A percentile compares a stretch with the other conserved stretches of the same genome.
These are phyloP conservation scores for Talaromyces nanjingensis DNA, from an alignment of 495 filamentous ascomycete species.

Conservation along the genomic window DNA sequence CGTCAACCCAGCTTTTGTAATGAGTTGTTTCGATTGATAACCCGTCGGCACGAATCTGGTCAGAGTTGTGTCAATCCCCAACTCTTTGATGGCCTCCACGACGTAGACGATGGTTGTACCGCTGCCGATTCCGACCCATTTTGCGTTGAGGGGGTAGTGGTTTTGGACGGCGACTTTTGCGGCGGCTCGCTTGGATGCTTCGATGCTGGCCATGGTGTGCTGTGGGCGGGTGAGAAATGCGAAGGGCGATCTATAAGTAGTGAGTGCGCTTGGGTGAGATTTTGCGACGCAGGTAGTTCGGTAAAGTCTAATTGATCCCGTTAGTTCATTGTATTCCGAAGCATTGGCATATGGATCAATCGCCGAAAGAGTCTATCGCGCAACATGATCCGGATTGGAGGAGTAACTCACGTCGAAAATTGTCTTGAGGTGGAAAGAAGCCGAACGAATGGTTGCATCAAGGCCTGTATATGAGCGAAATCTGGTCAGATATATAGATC, in stretches of 20 bases:
- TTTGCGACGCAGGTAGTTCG: background rate
- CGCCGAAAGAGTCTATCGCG: too few species aligned
- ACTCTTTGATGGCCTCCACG: constrained; percentile 82
- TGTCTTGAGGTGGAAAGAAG: background rate
- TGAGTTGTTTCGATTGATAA: constrained; percentile 78
- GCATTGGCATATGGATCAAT: background rate
- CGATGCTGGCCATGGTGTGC: constrained; percentile 44
- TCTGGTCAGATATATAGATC: background rate
- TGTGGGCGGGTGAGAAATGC: background rate
- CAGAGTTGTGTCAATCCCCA: constrained; percentile 48
- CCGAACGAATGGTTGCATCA: background rate
- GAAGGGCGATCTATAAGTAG: background rate
- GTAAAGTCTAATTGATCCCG: background rate
- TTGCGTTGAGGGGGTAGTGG: constrained; percentile 66
- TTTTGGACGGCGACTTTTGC: constrained; percentile 78
- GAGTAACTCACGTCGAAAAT: background rate
- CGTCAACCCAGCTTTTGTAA: constrained; percentile 65
- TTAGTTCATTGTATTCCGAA: background rate
- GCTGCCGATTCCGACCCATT: constrained; percentile 84
- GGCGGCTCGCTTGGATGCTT: constrained; percentile 77
- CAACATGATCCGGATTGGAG: background rate
- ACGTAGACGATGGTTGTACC: constrained; percentile 94
- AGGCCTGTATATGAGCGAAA: background rate
- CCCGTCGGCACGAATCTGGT: constrained; percentile 89
- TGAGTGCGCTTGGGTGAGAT: background rate